Percentiles rank a stretch among this genome's conserved stretches.
Conservation (phyloP, 768 basidiomycete species). For the Rhizopogon vulgaris region DNA sequence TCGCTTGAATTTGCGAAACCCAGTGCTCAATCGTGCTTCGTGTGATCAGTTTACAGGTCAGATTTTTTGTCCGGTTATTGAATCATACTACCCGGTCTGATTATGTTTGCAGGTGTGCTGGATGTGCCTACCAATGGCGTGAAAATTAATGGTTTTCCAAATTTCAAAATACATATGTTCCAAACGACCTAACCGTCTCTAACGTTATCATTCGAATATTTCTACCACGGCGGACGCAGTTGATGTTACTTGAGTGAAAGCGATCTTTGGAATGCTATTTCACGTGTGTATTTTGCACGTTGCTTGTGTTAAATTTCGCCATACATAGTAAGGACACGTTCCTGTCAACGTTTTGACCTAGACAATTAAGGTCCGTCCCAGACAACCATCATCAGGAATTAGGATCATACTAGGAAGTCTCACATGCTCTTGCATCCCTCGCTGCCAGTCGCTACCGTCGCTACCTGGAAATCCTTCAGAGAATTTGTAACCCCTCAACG, state of each 20-base stretch:
- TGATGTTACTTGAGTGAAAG: not conserved
- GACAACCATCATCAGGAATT: no score
- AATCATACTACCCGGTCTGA: not conserved
- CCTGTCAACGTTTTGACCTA: not conserved
- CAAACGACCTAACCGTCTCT: not conserved
- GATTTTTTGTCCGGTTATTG: not conserved
- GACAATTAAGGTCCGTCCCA: not conserved
- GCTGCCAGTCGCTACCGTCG: no score
- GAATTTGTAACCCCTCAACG: no score
- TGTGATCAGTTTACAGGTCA: not conserved
- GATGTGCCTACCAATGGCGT: conserved; percentile 64
- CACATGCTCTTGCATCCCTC: not conserved
- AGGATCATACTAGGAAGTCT: not conserved
- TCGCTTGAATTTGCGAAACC: not conserved
- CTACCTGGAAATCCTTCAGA: not conserved
- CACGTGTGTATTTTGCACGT: not conserved
- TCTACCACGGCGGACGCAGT: not conserved
- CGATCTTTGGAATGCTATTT: no score
- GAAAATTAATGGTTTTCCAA: conserved; percentile 42
- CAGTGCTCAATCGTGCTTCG: not conserved
- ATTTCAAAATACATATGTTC: not conserved
- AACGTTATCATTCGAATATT: not conserved
- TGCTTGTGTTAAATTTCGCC: no score
- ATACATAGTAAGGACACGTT: no score
- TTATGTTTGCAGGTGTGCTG: conserved; percentile 43